Base-by-base conservation (phyloP, 1,284 basidiomycete species). In the Serendipita sp. region DNA sequence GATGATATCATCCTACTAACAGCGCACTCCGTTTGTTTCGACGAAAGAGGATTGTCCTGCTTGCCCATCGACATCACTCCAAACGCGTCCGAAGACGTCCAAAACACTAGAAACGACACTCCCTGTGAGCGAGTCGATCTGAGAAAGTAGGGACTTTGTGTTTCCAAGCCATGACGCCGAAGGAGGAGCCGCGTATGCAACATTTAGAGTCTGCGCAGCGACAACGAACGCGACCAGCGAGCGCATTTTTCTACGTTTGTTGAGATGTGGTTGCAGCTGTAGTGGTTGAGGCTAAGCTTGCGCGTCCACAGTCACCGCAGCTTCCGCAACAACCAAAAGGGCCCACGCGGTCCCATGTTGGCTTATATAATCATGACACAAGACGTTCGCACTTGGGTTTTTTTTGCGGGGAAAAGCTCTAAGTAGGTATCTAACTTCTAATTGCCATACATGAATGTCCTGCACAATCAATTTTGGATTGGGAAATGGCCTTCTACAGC, bases 101-200 rank as follows among this genome's bases (percentile, higher is more conserved):
- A 58, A 22, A n/a, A 22, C 26, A 26, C 29, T 32, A n/a, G 53
- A 58, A n/a, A 35, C 30, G 8, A 58, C 30, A 58, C 30, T 58
- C 32, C 53, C 53, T n/a, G 53, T n/a, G 6, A 58, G 53, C 8
- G 53, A 17, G 53, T 58, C 29, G 53, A 58, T n/a, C 32, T 58
- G 53, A 5, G 53, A 17, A 8, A 58, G 30, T 4, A 58, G 22
- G n/a, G 53, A 17, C 29, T 58, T 58, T 10, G 53, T 32, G 30
- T 17, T 26, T 22, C 53, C n/a, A 8, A 34, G 17, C 45, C 45
- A 49, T 29, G 53, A 58, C 32, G 32, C 17, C 12, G 53, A 30
- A 10, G 53, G 10, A 10, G 53, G 53, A n/a, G 32, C 53, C 4
- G 53, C 53, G 8, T n/a, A 35, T n/a, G 26, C 53, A 15, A 17